A percentile compares a stretch with the other conserved stretches of the same genome.
phyloP scores from a whole-genome alignment of 2,329 filamentous ascomycete species.

The Fusarium sp. region DNA sequence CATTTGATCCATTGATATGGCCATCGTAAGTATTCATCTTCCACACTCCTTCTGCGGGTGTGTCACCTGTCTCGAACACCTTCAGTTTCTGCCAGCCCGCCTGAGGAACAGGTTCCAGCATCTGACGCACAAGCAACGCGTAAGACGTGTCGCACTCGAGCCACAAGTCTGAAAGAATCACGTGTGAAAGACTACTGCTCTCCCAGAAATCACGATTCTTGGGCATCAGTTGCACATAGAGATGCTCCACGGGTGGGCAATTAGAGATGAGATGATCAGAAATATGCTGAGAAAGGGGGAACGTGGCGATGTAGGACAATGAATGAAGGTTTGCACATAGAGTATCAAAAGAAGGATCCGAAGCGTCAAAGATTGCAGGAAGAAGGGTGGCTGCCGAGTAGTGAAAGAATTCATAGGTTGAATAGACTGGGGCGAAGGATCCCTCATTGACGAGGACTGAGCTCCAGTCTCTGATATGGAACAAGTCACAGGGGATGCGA shows the following conservation, averaged over 20 bases:
- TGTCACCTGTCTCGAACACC: conserved; percentile 61
- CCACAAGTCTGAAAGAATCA: conserved; percentile 58
- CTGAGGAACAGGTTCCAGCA: conserved; percentile 45
- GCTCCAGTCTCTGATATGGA: conserved; percentile 71
- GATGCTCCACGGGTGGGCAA: conserved; percentile 60
- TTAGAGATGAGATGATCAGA: conserved; percentile 54
- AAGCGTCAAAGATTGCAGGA: conserved; percentile 57
- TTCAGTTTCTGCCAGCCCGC: conserved; percentile 53
- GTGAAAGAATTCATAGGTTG: conserved; percentile 75
- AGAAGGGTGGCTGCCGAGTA: conserved; percentile 71
- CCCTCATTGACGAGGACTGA: conserved; percentile 77
- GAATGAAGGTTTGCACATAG: conserved; percentile 53
- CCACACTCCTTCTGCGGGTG: conserved; percentile 57
- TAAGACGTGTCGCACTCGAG: conserved; percentile 64
- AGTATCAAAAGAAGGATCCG: conserved; percentile 50
- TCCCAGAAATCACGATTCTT: conserved; percentile 48
- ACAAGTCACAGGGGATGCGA: conserved; percentile 52
- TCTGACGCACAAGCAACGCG: conserved; percentile 53
- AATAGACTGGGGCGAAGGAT: conserved; percentile 75
- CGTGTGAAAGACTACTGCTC: conserved; percentile 51
- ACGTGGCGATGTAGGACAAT: conserved; percentile 71
- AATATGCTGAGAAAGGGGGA: conserved; percentile 72
- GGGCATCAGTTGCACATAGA: conserved; percentile 63
- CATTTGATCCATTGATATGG: conserved; percentile 45
- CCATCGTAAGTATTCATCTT: conserved; percentile 54